Conservation (phyloP, 176 grass and related monocot species). For the Avena sativa region DNA sequence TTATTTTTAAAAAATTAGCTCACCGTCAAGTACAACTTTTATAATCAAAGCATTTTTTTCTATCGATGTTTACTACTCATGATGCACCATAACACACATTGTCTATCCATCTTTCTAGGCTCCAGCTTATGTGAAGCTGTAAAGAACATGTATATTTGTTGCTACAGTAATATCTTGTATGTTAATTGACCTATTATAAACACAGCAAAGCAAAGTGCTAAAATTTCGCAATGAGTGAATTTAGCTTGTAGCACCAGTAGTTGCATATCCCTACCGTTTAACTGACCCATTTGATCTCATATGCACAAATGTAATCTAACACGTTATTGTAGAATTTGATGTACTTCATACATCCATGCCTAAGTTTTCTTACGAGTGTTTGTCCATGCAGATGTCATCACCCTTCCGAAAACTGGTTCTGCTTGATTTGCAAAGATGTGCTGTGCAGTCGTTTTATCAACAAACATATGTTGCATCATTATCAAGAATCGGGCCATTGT, state of each 20-base stretch:
- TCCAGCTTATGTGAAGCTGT: not conserved
- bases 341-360: not conserved
- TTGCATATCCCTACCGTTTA: slow-evolving; percentile 2
- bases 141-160: not conserved
- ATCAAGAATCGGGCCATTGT: slow-evolving; percentile 79
- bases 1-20: too few relatives aligned
- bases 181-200: not conserved
- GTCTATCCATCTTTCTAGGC: not conserved
- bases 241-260: not conserved
- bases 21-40: not conserved
- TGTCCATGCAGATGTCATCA: slow-evolving; percentile 73
- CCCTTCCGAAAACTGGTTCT: slow-evolving; percentile 88
- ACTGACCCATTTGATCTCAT: slow-evolving; percentile 1
- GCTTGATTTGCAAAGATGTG: slow-evolving; percentile 96
- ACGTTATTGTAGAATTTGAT: slow-evolving; percentile 13
- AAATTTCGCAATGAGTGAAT: not conserved
- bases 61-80: not conserved
- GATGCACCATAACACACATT: slow-evolving; percentile 9
- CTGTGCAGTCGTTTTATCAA: slow-evolving; percentile 94
- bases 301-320: not conserved
- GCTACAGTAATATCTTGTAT: not conserved
- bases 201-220: not conserved
- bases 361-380: slow-evolving; percentile 18
- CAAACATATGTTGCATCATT: slow-evolving; percentile 90
- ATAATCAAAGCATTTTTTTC: not conserved